Evolutionary conservation across 2,329 filamentous ascomycete species (phyloP).

Genomic region (Plenodomus tracheiphilus): DNA sequence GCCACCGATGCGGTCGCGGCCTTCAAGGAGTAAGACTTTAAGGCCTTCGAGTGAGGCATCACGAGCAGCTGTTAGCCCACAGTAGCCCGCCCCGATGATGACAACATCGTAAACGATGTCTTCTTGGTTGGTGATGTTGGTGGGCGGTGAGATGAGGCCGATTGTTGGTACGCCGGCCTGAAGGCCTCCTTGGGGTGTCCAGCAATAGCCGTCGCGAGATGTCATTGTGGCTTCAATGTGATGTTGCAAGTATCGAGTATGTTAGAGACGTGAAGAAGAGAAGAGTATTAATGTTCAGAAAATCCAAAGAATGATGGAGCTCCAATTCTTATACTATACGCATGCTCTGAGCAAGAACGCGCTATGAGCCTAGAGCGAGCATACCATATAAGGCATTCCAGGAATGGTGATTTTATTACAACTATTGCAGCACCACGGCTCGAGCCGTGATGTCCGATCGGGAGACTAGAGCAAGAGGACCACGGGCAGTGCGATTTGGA

Average conservation of each 20-base stretch:
- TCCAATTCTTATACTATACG: too few species aligned
- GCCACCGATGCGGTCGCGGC: slow-evolving; percentile 49
- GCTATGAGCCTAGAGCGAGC: too few species aligned
- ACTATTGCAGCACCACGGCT: too few species aligned
- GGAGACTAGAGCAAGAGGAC: too few species aligned
- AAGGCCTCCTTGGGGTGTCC: slow-evolving; percentile 21
- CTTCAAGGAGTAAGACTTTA: slow-evolving; percentile 43
- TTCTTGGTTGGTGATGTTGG: slow-evolving; percentile 16
- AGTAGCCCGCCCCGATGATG: slow-evolving; percentile 30
- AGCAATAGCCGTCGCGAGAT: slow-evolving; percentile 26
- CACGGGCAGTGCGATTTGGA: too few species aligned
- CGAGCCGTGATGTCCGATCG: too few species aligned
- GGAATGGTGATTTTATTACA: too few species aligned
- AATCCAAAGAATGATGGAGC: too few species aligned
- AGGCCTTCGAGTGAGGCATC: slow-evolving; percentile 23
- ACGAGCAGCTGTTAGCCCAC: slow-evolving; percentile 28
- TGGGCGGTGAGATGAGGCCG: slow-evolving; percentile 18
- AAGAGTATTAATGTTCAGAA: too few species aligned
- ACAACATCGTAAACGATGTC: slow-evolving; percentile 25
- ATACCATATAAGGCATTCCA: too few species aligned
- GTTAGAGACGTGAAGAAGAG: too few species aligned
- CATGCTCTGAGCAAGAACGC: too few species aligned
- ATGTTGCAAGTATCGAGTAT: background rate
- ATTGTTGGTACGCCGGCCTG: slow-evolving; percentile 22
- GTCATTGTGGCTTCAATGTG: slow-evolving; percentile 8